Percentiles rank a stretch among this genome's conserved stretches.
Conservation (phyloP, 305 asterid species). For the Euphrasia arctica region DNA sequence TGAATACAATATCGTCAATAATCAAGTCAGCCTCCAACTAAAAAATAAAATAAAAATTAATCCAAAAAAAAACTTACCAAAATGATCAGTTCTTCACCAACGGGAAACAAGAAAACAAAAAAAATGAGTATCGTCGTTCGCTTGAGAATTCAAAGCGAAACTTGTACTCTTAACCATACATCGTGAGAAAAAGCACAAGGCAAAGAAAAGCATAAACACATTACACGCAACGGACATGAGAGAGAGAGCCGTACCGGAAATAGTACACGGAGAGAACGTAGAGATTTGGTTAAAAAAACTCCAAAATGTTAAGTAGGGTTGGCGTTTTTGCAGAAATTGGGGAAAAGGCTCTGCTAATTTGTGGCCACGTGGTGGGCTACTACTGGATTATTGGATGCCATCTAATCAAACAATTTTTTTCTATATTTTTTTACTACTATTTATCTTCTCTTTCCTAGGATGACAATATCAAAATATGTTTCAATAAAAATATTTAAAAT, state of each 20-base stretch:
- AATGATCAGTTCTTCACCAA: neutral
- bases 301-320: slow-evolving; percentile 13
- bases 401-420: no score
- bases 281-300: slow-evolving; percentile 14
- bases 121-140: neutral
- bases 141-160: slow-evolving; percentile 18
- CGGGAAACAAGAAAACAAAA: slow-evolving; percentile 21
- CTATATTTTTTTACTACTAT: no score
- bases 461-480: no score
- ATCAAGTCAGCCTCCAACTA: neutral
- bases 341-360: neutral
- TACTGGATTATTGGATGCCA: no score
- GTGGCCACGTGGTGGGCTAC: neutral
- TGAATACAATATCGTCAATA: neutral
- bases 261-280: slow-evolving; percentile 35
- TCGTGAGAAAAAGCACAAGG: no score
- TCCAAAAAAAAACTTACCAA: slow-evolving; percentile 26
- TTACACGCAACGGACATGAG: neutral
- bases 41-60: neutral
- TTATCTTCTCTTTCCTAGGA: no score
- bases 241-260: slow-evolving; percentile 37
- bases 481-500: no score
- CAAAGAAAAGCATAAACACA: neutral
- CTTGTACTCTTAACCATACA: slow-evolving; percentile 14
- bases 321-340: neutral